Evolutionary conservation across 371 early-diverging fungal genomes (phyloP), one percentile per base, ranked within the genome.

Genomic region (Mucor racemosus): DNA sequence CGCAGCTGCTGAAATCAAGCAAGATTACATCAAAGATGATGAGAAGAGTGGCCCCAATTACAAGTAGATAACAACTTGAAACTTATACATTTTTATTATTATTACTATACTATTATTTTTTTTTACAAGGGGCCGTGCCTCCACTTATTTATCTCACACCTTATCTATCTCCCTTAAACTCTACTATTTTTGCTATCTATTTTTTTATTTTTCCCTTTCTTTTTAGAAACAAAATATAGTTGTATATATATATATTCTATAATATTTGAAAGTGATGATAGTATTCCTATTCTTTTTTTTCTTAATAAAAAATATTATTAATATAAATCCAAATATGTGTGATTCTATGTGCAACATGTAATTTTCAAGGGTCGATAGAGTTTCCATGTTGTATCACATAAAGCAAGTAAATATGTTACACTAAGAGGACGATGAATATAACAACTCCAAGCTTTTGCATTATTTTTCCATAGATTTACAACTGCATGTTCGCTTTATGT

Each of bases 11-110:
- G 66, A 81, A 38, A 60, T 81, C 41, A 79, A 77, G 65, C 57
- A 74, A 15, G 67, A 74, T 7, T 81, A 81, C 60, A 50, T 50
- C 26, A 50, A 50, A 21, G 65, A 67, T 17, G 58, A 68, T 15
- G 75, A 73, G 54, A 75, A 73, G 67, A 50, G 10, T 26, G 76
- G 76, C 39, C 78, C 78, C 57, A 80, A 80, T 66, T 77, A 69
- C 69, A 74, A 76, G 68, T 80, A 77, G 70, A 60, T 4, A 4
- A 36, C 34, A 26, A 31, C 26, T 26, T 26, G 26, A 26, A 26
- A 7, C 31, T 36, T 35, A 42, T 17, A 19, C 33, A 17, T 46
- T 17, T 17, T 19, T 48, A 48, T 21, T 36, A 48, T 33, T 61
- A 50, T 63, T 55, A 63, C 31, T 44, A 42, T 59, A 26, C 26